Evolutionary conservation across 306 rosid genomes (phyloP).

Genomic region (Lathyrus aphaca): DNA sequence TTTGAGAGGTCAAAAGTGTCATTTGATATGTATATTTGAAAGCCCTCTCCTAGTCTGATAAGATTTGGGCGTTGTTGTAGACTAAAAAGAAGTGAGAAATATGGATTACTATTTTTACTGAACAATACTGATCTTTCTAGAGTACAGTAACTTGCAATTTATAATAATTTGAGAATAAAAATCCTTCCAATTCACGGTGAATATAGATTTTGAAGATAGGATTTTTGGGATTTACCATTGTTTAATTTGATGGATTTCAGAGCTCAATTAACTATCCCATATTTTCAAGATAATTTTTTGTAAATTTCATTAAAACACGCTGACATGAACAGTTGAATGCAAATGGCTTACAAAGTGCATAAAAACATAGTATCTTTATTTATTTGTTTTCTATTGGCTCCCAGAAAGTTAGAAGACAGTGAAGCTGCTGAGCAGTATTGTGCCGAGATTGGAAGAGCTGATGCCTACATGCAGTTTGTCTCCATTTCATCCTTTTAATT

Average conservation of each 20-base stretch:
- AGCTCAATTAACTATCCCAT: slow-evolving; percentile 7
- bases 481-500: slow-evolving; percentile 35
- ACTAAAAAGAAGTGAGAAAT: slow-evolving; percentile 12
- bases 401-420: slow-evolving; percentile 90
- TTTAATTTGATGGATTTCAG: slow-evolving; percentile 11
- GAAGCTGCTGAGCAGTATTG: slow-evolving; percentile 99
- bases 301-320: slow-evolving; percentile 10
- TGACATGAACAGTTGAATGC: slow-evolving; percentile 27
- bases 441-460: slow-evolving; percentile 97
- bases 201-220: not conserved
- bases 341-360: slow-evolving; percentile 39
- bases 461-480: slow-evolving; percentile 95
- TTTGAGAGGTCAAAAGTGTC: slow-evolving; percentile 8
- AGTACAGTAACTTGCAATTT: not conserved
- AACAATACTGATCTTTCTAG: slow-evolving; percentile 9
- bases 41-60: slow-evolving; percentile 16
- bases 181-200: slow-evolving; percentile 14
- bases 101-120: slow-evolving; percentile 2
- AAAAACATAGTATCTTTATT: not conserved
- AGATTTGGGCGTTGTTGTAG: not conserved
- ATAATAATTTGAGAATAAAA: slow-evolving; percentile 24
- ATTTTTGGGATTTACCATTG: slow-evolving; percentile 10
- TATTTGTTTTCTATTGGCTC: slow-evolving; percentile 40
- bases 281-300: not conserved
- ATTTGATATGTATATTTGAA: slow-evolving; percentile 15